These are phyloP conservation scores for Epichloe uncinata DNA, from an alignment of 2,329 filamentous ascomycete species.

Conservation along the genomic window DNA sequence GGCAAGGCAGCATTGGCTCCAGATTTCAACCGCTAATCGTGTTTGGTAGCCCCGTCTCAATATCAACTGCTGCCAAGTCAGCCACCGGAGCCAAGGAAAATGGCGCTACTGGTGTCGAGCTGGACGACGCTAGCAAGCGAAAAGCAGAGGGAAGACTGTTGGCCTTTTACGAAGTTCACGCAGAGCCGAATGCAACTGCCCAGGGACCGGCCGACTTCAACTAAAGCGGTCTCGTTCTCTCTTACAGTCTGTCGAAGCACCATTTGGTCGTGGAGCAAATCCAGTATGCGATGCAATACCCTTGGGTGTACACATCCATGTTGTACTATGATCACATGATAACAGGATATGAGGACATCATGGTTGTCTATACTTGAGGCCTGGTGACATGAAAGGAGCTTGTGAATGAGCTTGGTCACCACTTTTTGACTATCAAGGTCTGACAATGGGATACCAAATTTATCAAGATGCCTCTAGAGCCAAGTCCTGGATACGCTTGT, in stretches of 20 bases:
- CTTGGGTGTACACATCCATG: not conserved
- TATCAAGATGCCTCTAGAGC: not conserved
- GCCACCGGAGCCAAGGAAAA: conserved; percentile 29
- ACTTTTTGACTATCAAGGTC: not conserved
- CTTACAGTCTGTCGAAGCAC: not conserved
- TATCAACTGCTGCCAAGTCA: conserved; percentile 9
- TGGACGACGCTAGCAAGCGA: conserved; percentile 36
- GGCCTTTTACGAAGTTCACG: conserved; percentile 40
- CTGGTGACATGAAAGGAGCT: not conserved
- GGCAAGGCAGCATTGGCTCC: not conserved
- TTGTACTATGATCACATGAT: conserved; percentile 7
- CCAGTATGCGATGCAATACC: not conserved
- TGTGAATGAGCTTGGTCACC: not conserved
- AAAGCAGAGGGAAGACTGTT: conserved; percentile 41
- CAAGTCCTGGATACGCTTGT: not conserved
- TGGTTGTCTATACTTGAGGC: not conserved
- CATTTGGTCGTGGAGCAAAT: not conserved
- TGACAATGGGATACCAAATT: not conserved
- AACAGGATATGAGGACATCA: not conserved
- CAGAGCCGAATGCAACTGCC: conserved; percentile 30
- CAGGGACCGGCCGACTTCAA: conserved; percentile 40
- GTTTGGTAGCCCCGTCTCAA: conserved; percentile 10
- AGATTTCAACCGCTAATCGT: conserved; percentile 2
- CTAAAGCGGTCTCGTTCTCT: conserved; percentile 15
- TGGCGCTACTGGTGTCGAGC: conserved; percentile 25